Conservation (phyloP, 116 monocot genomes). For the Dioscorea cayenensis region DNA sequence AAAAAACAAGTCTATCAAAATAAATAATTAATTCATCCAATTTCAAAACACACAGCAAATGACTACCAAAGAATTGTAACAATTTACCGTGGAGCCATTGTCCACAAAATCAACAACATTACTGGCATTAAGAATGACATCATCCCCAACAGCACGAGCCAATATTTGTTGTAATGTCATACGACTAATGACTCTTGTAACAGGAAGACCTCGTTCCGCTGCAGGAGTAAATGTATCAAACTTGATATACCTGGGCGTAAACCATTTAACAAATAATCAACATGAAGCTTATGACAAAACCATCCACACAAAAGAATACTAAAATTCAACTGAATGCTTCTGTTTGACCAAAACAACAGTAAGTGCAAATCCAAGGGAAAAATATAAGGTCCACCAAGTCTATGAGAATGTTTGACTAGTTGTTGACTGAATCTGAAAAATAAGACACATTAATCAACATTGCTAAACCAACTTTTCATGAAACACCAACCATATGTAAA, state of each 20-base stretch:
- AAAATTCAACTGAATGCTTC: neutral
- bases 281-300: neutral
- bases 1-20: too few species aligned
- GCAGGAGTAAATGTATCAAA: constrained; percentile 99
- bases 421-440: too few species aligned
- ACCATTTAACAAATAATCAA: neutral
- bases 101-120: constrained; percentile 86
- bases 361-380: too few species aligned
- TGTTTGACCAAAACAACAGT: too few species aligned
- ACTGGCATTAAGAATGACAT: constrained; percentile 69
- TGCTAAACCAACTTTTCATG: too few species aligned
- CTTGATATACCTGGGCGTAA: constrained; percentile 76
- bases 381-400: too few species aligned
- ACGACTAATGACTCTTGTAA: constrained; percentile 94
- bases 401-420: too few species aligned
- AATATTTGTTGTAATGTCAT: constrained; percentile 93
- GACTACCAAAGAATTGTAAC: neutral
- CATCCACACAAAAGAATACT: neutral
- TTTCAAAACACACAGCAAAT: neutral
- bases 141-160: constrained; percentile 77
- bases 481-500: too few species aligned
- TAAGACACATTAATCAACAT: too few species aligned
- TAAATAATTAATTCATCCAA: neutral
- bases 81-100: constrained; percentile 74
- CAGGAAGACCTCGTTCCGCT: constrained; percentile 84